Evolutionary conservation across 768 basidiomycete genomes (phyloP).

Genomic region (Pulveroboletus sp.): DNA sequence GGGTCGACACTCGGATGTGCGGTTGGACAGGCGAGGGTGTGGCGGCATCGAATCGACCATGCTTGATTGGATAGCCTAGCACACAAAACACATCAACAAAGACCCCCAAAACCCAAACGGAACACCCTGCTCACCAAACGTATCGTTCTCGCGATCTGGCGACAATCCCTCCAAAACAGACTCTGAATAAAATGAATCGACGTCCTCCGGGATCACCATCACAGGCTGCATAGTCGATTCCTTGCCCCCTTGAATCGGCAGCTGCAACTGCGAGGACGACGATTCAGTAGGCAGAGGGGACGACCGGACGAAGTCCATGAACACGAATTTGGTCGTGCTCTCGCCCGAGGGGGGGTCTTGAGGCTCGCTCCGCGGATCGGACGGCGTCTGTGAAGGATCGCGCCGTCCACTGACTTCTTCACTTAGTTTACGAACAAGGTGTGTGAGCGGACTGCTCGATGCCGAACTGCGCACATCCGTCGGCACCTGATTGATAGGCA

Average conservation of each 20-base stretch:
- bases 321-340: slow-evolving; percentile 11
- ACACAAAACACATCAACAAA: neutral
- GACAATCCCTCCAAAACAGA: slow-evolving; percentile 15
- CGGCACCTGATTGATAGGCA: slow-evolving; percentile 22
- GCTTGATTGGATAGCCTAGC: slow-evolving; percentile 25
- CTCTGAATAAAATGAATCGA: slow-evolving; percentile 21
- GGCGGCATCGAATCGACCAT: slow-evolving; percentile 13
- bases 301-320: slow-evolving; percentile 14
- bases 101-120: neutral
- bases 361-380: slow-evolving; percentile 12
- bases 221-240: neutral
- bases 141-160: slow-evolving; percentile 26
- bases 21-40: slow-evolving; percentile 11
- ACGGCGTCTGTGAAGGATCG: slow-evolving; percentile 8
- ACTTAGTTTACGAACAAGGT: slow-evolving; percentile 40
- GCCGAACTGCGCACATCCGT: slow-evolving; percentile 30
- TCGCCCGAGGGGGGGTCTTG: slow-evolving; percentile 13
- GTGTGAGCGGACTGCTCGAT: slow-evolving; percentile 36
- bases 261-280: slow-evolving; percentile 3
- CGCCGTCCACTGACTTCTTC: slow-evolving; percentile 33
- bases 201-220: slow-evolving; percentile 23
- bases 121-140: slow-evolving; percentile 22
- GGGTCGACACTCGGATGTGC: slow-evolving; percentile 16
- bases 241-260: slow-evolving; percentile 7
- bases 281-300: slow-evolving; percentile 13